phyloP scores from a whole-genome alignment of 2,329 filamentous ascomycete genomes.

The Aspergillus felis region DNA sequence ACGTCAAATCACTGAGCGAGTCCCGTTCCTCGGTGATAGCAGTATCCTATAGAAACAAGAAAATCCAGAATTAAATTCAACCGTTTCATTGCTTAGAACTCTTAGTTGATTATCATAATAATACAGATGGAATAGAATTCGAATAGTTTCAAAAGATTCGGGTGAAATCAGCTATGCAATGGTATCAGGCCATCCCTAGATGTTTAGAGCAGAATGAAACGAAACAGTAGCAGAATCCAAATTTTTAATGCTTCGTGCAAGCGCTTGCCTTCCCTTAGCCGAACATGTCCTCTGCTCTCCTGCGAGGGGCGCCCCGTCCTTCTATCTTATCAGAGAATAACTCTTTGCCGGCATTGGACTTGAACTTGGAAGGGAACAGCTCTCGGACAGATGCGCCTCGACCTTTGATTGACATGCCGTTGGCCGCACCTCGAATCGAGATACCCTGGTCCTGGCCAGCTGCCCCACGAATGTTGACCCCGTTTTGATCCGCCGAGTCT shows the following conservation, averaged over 20 bases:
- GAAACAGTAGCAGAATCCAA: not conserved
- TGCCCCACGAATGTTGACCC: slow-evolving; percentile 59
- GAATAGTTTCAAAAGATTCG: not conserved
- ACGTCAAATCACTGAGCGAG: not conserved
- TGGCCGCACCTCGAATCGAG: slow-evolving; percentile 40
- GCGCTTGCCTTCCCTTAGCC: slow-evolving; percentile 42
- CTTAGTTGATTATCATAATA: not conserved
- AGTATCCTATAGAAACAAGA: not conserved
- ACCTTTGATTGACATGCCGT: slow-evolving; percentile 65
- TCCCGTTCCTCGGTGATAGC: not conserved
- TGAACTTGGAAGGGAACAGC: slow-evolving; percentile 62
- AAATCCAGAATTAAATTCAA: not conserved
- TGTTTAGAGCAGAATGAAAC: not conserved
- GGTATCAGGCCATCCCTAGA: not conserved
- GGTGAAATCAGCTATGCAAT: not conserved
- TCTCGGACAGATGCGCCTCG: slow-evolving; percentile 64
- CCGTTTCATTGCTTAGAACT: not conserved
- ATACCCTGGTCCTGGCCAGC: slow-evolving; percentile 42
- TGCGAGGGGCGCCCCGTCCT: slow-evolving; percentile 56
- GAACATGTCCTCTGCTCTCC: slow-evolving; percentile 71
- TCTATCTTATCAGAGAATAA: slow-evolving; percentile 61
- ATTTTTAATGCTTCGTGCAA: not conserved
- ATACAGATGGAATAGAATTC: not conserved
- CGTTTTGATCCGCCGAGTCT: slow-evolving; percentile 27
- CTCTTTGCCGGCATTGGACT: slow-evolving; percentile 63